Evolutionary conservation across 352 stramenopile genomes (phyloP).

Genomic region (Plasmopara muralis): DNA sequence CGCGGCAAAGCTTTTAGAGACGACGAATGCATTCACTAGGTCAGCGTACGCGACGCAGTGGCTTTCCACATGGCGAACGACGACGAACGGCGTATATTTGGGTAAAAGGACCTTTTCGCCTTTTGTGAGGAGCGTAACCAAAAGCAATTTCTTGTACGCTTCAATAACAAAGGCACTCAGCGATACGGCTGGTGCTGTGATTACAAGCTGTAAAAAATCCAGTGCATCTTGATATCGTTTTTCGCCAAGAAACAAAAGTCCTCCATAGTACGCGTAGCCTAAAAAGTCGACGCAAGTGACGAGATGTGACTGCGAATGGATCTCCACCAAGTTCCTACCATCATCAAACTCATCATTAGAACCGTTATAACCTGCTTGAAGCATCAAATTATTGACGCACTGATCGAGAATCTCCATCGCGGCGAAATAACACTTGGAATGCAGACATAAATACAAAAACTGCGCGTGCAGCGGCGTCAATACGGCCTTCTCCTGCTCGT

Average conservation of each 20-base stretch:
- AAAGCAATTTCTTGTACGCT: conserved; percentile 75
- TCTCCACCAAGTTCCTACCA: conserved; percentile 57
- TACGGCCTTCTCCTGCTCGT: conserved; percentile 41
- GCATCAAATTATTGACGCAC: conserved; percentile 25
- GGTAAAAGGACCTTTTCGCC: conserved; percentile 50
- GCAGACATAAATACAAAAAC: conserved; percentile 77
- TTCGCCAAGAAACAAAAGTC: conserved; percentile 60
- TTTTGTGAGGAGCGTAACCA: conserved; percentile 56
- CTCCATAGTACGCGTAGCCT: conserved; percentile 81
- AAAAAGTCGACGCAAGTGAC: conserved; percentile 62
- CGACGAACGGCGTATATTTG: conserved; percentile 77
- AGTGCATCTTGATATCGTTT: conserved; percentile 73
- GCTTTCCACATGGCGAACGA: conserved; percentile 59
- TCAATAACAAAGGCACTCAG: conserved; percentile 79
- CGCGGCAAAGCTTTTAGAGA: conserved; percentile 30
- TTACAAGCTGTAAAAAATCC: conserved; percentile 62
- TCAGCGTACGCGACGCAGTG: conserved; percentile 59
- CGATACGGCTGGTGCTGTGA: conserved; percentile 62
- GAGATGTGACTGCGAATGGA: conserved; percentile 50
- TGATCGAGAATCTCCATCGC: conserved; percentile 58
- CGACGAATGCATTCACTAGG: conserved; percentile 47
- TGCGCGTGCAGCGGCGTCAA: conserved; percentile 62
- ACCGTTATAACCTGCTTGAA: not conserved
- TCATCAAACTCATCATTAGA: conserved; percentile 9
- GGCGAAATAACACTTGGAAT: conserved; percentile 74